Evolutionary conservation across 2,329 filamentous ascomycete species (phyloP), one percentile per base, ranked within the genome.

Genomic region (Pseudocercospora fijiensis): DNA sequence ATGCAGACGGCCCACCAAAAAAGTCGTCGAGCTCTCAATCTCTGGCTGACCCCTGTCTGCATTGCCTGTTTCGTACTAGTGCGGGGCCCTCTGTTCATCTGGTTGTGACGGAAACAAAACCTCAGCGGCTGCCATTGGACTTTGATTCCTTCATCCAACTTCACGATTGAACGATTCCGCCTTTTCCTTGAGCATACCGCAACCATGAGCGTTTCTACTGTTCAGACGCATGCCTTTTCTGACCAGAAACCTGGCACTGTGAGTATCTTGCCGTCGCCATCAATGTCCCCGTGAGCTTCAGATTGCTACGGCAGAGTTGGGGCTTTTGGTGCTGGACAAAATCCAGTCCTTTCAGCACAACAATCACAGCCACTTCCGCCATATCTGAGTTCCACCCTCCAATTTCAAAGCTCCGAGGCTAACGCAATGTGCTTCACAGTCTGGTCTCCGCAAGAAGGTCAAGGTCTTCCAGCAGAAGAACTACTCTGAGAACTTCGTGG

Each of bases 401-500:
- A 49, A 3, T 10, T 7, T 20, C 10, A 1, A 49, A 49, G 8
- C 45, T 24, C 4, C 7, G 8, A 22, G 45, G 20, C 45, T 49
- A 49, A 49, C 45, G 11, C 13, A 2, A 11, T 5, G 51, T 27
- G n/a, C 51, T 30, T 30, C 26, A 28, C 30, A 30, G 26, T 99
- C 95, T 71, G 95, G 95, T 79, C 92, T 99, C 79, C 92, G 95
- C 70, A 99, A 99, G 83, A 98, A 96, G 87, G 95, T 98, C 82
- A 92, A 91, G 76, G 91, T 96, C 77, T 99, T 99, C 85, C 92
- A 99, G 80, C 85, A 97, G 80, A 84, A 88, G 65, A 86, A 99
- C 82, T 99, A 99, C 85, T 93, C 91, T 80, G 95, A 99, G 82
- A 88, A 94, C 58, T 99, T 99, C 78, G 86, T 99, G 71, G 85